Percentiles rank a stretch among this genome's conserved stretches.
Conservation (phyloP, 2,329 filamentous ascomycete genomes). For the Zymoseptoria passerinii region DNA sequence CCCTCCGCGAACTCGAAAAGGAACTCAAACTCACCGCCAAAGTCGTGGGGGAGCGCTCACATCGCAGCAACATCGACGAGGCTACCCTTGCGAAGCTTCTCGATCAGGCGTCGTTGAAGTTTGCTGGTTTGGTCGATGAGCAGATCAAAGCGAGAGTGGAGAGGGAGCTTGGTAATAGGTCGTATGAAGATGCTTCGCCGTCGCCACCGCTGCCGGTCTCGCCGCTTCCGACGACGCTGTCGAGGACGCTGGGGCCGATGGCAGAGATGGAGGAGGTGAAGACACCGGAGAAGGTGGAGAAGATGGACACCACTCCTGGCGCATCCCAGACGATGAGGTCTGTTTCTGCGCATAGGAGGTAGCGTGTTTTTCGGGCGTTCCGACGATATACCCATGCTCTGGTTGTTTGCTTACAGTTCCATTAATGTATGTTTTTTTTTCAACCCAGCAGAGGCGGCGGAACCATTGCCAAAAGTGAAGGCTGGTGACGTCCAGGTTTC, state of each 20-base stretch:
- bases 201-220: not conserved
- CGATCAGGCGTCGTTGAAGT: slow-evolving; percentile 65
- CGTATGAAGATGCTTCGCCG: not conserved
- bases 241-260: not conserved
- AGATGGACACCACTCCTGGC: slow-evolving; percentile 13
- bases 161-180: slow-evolving; percentile 16
- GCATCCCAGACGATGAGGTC: slow-evolving; percentile 5
- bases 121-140: slow-evolving; percentile 64
- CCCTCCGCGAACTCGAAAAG: slow-evolving; percentile 47
- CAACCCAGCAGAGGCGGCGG: not conserved
- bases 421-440: no score
- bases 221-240: not conserved
- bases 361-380: not conserved
- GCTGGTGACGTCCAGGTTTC: no score
- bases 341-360: not conserved
- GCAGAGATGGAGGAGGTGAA: slow-evolving; percentile 4
- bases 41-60: slow-evolving; percentile 36
- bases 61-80: slow-evolving; percentile 35
- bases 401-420: not conserved
- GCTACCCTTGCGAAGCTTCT: slow-evolving; percentile 48
- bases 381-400: not conserved
- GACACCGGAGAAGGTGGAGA: slow-evolving; percentile 4
- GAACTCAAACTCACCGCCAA: slow-evolving; percentile 46
- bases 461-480: not conserved
- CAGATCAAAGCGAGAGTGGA: slow-evolving; percentile 46